A percentile compares a stretch with the other conserved stretches of the same genome.
These are phyloP conservation scores for Centaurea solstitialis DNA, from an alignment of 129 eudicot genomes.

Conservation along the genomic window DNA sequence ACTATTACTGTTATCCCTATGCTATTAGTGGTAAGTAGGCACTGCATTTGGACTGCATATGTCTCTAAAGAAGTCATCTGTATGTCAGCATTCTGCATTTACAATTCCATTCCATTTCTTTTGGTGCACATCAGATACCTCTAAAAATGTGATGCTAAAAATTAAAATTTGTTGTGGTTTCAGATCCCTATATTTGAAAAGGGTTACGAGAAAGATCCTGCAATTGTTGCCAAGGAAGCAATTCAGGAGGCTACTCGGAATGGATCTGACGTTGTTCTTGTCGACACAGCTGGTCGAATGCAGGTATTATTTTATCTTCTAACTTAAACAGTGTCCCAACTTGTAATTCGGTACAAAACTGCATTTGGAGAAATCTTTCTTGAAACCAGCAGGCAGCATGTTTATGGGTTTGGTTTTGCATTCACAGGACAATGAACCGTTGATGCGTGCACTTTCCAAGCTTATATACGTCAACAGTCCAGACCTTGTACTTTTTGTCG, in stretches of 20 bases:
- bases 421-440: constrained; percentile 93
- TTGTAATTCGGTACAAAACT: neutral
- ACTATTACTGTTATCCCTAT: no score
- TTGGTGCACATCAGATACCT: neutral
- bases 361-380: neutral
- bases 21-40: no score
- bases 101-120: no score
- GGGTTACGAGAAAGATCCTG: constrained; percentile 98
- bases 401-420: neutral
- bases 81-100: no score
- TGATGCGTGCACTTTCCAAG: constrained; percentile 98
- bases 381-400: neutral
- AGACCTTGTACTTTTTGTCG: constrained; percentile 90
- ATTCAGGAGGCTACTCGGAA: constrained; percentile 84
- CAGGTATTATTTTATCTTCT: constrained; percentile 52
- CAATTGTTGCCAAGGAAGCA: constrained; percentile 97
- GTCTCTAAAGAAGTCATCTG: no score
- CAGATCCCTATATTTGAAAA: constrained; percentile 98
- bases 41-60: no score
- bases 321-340: neutral
- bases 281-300: constrained; percentile 99
- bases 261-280: constrained; percentile 96
- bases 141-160: neutral
- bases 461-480: constrained; percentile 90
- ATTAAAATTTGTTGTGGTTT: neutral